Conservation (phyloP, 495 filamentous ascomycete species). For the Talaromyces liani region DNA sequence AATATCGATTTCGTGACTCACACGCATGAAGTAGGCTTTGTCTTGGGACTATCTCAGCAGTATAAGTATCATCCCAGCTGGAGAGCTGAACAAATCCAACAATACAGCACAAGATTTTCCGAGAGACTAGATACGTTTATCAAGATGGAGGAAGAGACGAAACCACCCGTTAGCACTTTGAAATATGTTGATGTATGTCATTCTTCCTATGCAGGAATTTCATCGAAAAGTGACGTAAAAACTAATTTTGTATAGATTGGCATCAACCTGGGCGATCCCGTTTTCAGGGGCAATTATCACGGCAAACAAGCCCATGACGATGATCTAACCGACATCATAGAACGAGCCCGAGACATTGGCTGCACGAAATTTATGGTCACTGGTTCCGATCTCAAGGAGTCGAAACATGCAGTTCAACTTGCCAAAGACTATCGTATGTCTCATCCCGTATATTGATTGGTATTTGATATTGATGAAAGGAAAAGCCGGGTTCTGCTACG, state of each 20-base stretch:
- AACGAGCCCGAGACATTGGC: conserved; percentile 66
- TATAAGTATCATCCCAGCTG: background rate
- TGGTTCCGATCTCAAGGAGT: conserved; percentile 79
- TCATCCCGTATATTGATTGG: too few relatives aligned
- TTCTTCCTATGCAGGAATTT: background rate
- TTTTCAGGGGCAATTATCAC: conserved; percentile 79
- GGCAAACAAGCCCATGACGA: conserved; percentile 72
- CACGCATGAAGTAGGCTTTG: background rate
- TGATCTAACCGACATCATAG: conserved; percentile 69
- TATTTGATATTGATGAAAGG: conserved; percentile 7
- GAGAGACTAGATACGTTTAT: background rate
- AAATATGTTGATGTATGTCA: conserved; percentile 38
- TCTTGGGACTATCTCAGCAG: background rate
- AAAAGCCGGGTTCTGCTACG: conserved; percentile 72
- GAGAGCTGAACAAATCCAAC: background rate
- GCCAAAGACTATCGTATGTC: conserved; percentile 67
- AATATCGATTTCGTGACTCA: background rate
- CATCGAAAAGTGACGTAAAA: background rate
- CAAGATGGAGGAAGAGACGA: conserved; percentile 25
- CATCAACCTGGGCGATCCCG: conserved; percentile 87
- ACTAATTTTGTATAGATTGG: conserved; percentile 51
- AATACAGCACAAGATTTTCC: background rate
- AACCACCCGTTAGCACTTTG: conserved; percentile 18
- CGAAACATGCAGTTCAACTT: conserved; percentile 64
- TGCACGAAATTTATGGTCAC: conserved; percentile 89